Percentiles rank a stretch among this genome's conserved stretches.
phyloP scores from a whole-genome alignment of 805 yeast species.

The Candida nitratophila region DNA sequence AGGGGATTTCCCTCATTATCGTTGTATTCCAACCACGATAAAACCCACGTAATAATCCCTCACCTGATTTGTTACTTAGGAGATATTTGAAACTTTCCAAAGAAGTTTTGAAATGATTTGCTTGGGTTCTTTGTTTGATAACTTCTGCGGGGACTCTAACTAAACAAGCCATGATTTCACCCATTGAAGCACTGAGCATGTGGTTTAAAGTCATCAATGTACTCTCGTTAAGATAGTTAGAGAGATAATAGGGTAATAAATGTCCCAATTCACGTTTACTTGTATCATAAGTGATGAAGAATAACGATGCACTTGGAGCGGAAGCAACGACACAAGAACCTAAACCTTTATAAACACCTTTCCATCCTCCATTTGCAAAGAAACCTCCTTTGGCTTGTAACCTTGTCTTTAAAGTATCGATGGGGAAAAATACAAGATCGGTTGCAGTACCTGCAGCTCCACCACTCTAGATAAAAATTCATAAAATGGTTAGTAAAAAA shows the following conservation, averaged over 20 bases:
- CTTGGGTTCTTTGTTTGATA: conserved; percentile 90
- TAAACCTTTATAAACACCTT: conserved; percentile 83
- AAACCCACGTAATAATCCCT: conserved; percentile 69
- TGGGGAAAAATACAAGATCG: conserved; percentile 91
- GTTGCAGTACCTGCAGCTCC: conserved; percentile 96
- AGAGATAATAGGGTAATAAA: conserved; percentile 13
- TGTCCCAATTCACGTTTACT: conserved; percentile 37
- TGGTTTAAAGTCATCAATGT: conserved; percentile 46
- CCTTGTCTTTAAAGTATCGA: conserved; percentile 91
- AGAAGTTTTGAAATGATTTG: conserved; percentile 52
- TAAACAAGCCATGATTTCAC: conserved; percentile 89
- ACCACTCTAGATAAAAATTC: conserved; percentile 45
- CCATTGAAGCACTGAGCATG: conserved; percentile 82
- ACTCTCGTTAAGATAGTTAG: conserved; percentile 6
- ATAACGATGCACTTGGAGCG: conserved; percentile 81
- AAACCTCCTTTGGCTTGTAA: conserved; percentile 95
- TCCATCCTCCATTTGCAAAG: conserved; percentile 86
- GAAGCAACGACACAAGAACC: conserved; percentile 93
- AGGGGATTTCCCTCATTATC: conserved; percentile 91
- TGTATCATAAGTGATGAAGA: conserved; percentile 79
- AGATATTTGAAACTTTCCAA: conserved; percentile 59
- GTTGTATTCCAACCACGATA: conserved; percentile 94
- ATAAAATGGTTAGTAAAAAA: too few relatives aligned
- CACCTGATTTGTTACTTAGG: conserved; percentile 60
- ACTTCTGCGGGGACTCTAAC: conserved; percentile 97